Base-by-base conservation (phyloP, 805 yeast species). In the Spathaspora arborariae region DNA sequence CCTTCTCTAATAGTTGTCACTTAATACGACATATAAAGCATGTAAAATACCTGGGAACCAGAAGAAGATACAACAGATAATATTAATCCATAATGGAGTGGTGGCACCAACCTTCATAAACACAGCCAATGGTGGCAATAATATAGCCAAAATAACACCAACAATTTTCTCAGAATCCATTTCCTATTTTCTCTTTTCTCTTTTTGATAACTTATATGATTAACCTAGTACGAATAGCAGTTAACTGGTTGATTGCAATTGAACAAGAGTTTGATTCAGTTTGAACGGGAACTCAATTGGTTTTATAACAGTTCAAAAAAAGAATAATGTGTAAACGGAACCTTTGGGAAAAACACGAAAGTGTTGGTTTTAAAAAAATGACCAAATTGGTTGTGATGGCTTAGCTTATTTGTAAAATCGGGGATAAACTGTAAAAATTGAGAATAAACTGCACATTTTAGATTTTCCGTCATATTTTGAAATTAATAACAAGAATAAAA, bases 41-140 rank as follows among this genome's bases (percentile, higher is more conserved):
- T 85, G 88, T 55, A 85, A 67, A 67, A 85, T 84, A 70, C 84
- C 91, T 59, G 94, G 94, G 83, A 85, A 83, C 82, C 83, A 82
- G 54, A 74, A 66, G 63, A 78, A 82, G 56, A 72, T 51, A 73
- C 85, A 81, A 56, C 82, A 75, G 50, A 83, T 63, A 54, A 82
- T 60, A 74, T 84, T 85, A 61, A 85, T 76, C 64, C 84, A 68
- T 59, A 85, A 79, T 44, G 77, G 85, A 44, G 75, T 70, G 53
- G 86, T 80, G 54, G 80, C 74, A 51, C 92, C 94, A 56, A 75
- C 77, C 52, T 75, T 78, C 75, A 85, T 65, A 65, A 80, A 84
- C 52, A 85, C 94, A 30, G 91, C 87, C 56, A 85, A 74, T 44
- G 91, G 91, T 43, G 94, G 94, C 54, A 85, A 65, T 51, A 85